A percentile compares a stretch with the other conserved stretches of the same genome.
Evolutionary conservation across 2,329 filamentous ascomycete genomes (phyloP).

Genomic region (Aspergillus sp.): DNA sequence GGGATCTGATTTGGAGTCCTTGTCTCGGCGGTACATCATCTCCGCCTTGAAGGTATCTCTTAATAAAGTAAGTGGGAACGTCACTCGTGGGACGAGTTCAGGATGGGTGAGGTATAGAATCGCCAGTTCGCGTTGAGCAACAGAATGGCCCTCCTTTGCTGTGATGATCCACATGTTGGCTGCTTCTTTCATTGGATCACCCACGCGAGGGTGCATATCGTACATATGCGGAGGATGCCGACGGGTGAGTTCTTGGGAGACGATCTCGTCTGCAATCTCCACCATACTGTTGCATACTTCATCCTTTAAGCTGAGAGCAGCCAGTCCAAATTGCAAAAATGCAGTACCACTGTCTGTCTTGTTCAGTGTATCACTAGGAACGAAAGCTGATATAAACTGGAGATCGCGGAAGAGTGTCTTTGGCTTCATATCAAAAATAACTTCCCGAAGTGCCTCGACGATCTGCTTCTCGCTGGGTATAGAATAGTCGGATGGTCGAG

Average conservation of each 20-base stretch:
- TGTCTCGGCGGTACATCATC: conserved; percentile 67
- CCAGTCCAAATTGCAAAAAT: conserved; percentile 86
- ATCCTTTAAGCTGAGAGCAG: conserved; percentile 82
- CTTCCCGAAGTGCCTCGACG: conserved; percentile 63
- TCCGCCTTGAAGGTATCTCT: conserved; percentile 88
- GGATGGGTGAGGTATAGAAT: conserved; percentile 92
- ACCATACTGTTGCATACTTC: conserved; percentile 83
- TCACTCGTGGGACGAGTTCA: conserved; percentile 75
- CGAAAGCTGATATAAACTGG: conserved; percentile 67
- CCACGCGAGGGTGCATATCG: conserved; percentile 30
- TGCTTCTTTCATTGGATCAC: conserved; percentile 63
- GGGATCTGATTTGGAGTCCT: conserved; percentile 72
- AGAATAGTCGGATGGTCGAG: conserved; percentile 45
- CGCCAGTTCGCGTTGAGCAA: conserved; percentile 87
- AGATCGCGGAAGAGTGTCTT: conserved; percentile 79
- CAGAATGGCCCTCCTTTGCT: conserved; percentile 84
- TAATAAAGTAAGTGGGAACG: conserved; percentile 78
- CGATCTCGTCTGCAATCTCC: conserved; percentile 69
- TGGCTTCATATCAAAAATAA: conserved; percentile 71
- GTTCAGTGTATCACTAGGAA: conserved; percentile 58
- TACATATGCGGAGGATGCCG: conserved; percentile 33
- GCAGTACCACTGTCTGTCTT: conserved; percentile 67
- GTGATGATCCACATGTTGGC: conserved; percentile 90
- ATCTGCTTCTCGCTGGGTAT: conserved; percentile 63
- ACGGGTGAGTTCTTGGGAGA: conserved; percentile 54